A percentile compares a stretch with the other conserved stretches of the same genome.
phyloP scores from a whole-genome alignment of 805 yeast genomes.

The Starmerella sp. region DNA sequence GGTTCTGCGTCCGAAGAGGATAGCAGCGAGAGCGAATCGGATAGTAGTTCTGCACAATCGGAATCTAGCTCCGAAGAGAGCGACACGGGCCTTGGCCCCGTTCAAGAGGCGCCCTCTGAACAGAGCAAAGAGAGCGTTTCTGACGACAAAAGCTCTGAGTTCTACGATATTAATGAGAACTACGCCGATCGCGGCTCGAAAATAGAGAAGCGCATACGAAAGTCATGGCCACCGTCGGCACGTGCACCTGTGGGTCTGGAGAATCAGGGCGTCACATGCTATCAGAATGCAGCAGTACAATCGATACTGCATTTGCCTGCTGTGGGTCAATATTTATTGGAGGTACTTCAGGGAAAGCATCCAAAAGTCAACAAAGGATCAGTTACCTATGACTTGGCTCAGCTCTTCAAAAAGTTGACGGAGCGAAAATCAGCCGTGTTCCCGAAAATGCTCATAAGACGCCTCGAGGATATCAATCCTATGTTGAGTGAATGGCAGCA shows the following conservation, averaged over 20 bases:
- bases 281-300: conserved; percentile 91
- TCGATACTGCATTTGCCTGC: conserved; percentile 87
- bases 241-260: conserved; percentile 57
- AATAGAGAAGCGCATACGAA: conserved; percentile 45
- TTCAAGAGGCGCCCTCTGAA: neutral
- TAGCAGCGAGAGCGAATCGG: neutral
- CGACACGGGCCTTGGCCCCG: neutral
- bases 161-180: conserved; percentile 49
- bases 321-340: conserved; percentile 66
- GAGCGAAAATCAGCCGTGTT: conserved; percentile 43
- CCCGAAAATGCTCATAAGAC: conserved; percentile 61
- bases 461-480: conserved; percentile 76
- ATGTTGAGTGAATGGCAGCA: conserved; percentile 98
- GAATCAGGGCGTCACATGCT: conserved; percentile 93
- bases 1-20: neutral
- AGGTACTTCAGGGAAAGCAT: conserved; percentile 46
- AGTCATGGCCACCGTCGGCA: conserved; percentile 45
- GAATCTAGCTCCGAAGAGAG: neutral
- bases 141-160: conserved; percentile 21
- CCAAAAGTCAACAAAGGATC: conserved; percentile 18
- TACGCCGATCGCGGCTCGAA: conserved; percentile 54
- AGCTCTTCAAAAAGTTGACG: conserved; percentile 21
- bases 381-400: conserved; percentile 28
- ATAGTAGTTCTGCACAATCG: neutral
- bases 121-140: neutral